Evolutionary conservation across 2,329 filamentous ascomycete species (phyloP).

Genomic region (Cryphonectria japonica): DNA sequence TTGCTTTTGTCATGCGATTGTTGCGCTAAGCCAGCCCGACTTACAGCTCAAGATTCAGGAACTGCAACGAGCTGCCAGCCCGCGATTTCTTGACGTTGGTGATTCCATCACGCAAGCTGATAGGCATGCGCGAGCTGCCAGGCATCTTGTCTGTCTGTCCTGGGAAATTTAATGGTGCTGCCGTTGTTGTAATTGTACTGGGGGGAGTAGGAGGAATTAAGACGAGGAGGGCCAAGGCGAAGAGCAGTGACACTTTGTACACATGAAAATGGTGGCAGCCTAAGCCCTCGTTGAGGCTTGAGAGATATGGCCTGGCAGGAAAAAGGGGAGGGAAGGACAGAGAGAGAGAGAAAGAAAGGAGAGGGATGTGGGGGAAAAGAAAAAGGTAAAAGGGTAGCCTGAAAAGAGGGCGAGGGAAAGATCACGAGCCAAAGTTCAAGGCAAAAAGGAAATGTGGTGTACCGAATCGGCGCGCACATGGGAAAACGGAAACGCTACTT

Average conservation of each 20-base stretch:
- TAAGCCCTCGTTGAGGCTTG: no score
- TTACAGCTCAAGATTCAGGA: slow-evolving; percentile 72
- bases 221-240: background rate
- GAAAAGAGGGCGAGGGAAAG: background rate
- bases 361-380: background rate
- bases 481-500: background rate
- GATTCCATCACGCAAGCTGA: slow-evolving; percentile 71
- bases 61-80: slow-evolving; percentile 58
- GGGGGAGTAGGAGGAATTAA: background rate
- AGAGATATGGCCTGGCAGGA: no score
- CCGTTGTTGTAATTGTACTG: background rate
- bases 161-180: background rate
- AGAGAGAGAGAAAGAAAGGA: background rate
- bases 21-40: slow-evolving; percentile 37
- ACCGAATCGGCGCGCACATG: background rate
- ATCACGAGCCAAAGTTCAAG: background rate
- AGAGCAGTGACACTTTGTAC: background rate
- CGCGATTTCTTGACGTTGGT: slow-evolving; percentile 61
- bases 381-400: background rate
- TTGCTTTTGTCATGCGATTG: slow-evolving; percentile 3
- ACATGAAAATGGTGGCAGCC: background rate
- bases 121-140: slow-evolving; percentile 70
- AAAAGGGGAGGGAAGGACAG: background rate
- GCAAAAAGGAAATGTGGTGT: background rate
- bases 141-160: slow-evolving; percentile 50